Evolutionary conservation across 2,329 filamentous ascomycete genomes (phyloP), one percentile per base, ranked within the genome.

Genomic region (Claviceps pazoutovae): DNA sequence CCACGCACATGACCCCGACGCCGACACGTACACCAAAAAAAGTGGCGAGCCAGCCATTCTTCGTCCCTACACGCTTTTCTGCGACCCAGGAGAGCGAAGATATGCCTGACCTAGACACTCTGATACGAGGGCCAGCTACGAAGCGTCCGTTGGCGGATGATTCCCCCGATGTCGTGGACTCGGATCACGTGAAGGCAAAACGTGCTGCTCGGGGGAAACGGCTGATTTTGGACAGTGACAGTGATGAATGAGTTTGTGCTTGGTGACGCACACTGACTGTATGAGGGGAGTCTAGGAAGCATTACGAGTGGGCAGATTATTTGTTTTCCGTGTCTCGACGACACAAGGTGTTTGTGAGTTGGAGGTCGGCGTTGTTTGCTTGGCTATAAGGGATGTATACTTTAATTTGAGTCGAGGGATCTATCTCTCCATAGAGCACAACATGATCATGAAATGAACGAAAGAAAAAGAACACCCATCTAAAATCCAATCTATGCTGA

Each of bases 51-150:
- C 65, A 60, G 49, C 66, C 66, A 1, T 70, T 68, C 45, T 71
- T 62, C 46, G 66, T 67, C 41, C 69, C 67, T 5, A 68, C 66
- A 3, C 53, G 62, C 14, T 69, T 73, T 26, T 58, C 63, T 0
- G 62, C 61, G 3, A 71, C 68, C 5, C 70, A 74, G 50, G 69
- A 71, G 5, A 69, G 67, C 48, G 69, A 72, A 21, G 67, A 62
- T 17, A 58, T 69, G 5, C 66, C 67, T 3, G 67, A 68, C 9
- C 49, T 68, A 2, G 64, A 69, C n/a, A 52, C 53, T 2, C 54
- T 67, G 36, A 54, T 62, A 8, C 52, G 52, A 7, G 11, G 50
- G 26, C 34, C 57, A 55, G 48, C 50, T 36, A 21, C 49, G 44
- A 26, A 48, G 26, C 4, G 38, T 39, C 19, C 42, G 48, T 36